A percentile compares a stretch with the other conserved stretches of the same genome.
phyloP scores from a whole-genome alignment of 2,329 filamentous ascomycete genomes.

The Cadophora luteo-olivacea region DNA sequence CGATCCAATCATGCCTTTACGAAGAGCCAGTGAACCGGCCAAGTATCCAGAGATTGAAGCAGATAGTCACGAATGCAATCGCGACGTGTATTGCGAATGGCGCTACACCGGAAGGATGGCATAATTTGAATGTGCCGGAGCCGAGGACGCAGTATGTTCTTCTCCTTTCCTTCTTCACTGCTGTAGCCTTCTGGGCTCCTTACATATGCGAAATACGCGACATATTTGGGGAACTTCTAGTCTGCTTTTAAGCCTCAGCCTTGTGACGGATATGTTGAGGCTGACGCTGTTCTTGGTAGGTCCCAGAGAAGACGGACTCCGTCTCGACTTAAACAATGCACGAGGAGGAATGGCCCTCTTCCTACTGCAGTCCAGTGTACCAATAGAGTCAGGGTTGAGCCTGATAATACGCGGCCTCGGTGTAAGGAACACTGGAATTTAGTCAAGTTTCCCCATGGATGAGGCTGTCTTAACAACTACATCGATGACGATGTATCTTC shows the following conservation, averaged over 20 bases:
- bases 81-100: neutral
- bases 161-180: neutral
- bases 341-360: neutral
- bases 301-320: neutral
- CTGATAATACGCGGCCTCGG: neutral
- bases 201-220: too few relatives aligned
- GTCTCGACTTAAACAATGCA: neutral
- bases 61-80: neutral
- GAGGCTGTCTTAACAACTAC: too few relatives aligned
- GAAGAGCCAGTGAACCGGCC: slow-evolving; percentile 6
- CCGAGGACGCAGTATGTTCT: neutral
- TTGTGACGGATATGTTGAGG: too few relatives aligned
- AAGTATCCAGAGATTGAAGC: neutral
- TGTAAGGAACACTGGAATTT: neutral
- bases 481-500: too few relatives aligned
- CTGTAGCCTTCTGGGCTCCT: too few relatives aligned
- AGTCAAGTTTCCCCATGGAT: neutral
- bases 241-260: too few relatives aligned
- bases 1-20: slow-evolving; percentile 21
- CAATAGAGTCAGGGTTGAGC: neutral
- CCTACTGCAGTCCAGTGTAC: neutral
- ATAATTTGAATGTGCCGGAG: slow-evolving; percentile 10
- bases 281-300: neutral
- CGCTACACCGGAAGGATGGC: neutral
- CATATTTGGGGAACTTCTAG: too few relatives aligned